phyloP scores from a whole-genome alignment of 352 stramenopile genomes.

The Phytophthora citricola region DNA sequence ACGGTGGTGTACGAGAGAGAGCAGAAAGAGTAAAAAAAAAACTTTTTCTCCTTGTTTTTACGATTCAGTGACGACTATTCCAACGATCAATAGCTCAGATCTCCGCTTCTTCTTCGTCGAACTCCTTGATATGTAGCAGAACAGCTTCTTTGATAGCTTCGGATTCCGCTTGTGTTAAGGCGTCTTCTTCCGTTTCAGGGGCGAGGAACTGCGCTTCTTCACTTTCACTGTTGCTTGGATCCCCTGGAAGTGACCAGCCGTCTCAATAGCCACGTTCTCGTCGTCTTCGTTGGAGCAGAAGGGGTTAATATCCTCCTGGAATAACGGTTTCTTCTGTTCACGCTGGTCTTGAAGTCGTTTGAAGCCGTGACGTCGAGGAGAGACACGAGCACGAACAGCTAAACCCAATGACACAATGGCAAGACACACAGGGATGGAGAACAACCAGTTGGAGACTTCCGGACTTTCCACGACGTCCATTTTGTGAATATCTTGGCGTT shows the following conservation, averaged over 20 bases:
- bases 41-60: background rate
- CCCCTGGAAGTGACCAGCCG: conserved; percentile 35
- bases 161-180: conserved; percentile 18
- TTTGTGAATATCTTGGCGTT: too few species aligned
- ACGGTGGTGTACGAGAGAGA: conserved; percentile 59
- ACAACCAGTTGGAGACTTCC: conserved; percentile 54
- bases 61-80: background rate
- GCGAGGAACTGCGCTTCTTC: conserved; percentile 32
- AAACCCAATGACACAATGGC: conserved; percentile 51
- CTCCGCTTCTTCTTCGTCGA: conserved; percentile 31
- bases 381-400: conserved; percentile 32
- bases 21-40: background rate
- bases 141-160: conserved; percentile 36
- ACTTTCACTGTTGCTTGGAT: conserved; percentile 25
- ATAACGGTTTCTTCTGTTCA: conserved; percentile 18
- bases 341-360: conserved; percentile 45
- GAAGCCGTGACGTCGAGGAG: conserved; percentile 34
- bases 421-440: conserved; percentile 47
- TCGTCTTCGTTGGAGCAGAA: conserved; percentile 50
- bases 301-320: conserved; percentile 78
- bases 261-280: conserved; percentile 46
- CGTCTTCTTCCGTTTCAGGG: conserved; percentile 19
- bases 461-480: background rate
- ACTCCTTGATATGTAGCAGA: conserved; percentile 37
- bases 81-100: conserved; percentile 3